Evolutionary conservation across 1,284 basidiomycete genomes (phyloP), one percentile per base, ranked within the genome.

Genomic region (Ganoderma boninense): DNA sequence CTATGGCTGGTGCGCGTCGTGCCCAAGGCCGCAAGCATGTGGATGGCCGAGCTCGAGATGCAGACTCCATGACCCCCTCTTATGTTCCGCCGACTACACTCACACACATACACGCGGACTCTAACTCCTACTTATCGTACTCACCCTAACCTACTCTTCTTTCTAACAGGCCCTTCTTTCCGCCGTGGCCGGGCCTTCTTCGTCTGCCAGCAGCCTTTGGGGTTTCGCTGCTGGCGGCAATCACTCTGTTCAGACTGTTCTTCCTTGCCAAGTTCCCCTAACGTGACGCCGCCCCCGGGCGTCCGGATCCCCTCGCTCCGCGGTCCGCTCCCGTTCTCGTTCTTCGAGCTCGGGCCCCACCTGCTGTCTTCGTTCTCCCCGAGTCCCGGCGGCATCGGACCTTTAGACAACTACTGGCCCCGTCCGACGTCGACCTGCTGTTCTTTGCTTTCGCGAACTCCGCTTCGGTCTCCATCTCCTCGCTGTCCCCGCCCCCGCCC

Each of bases 11-110:
- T 74, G 1, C 69, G 71, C 14, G 68, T 78, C 49, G 49, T 62
- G 13, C 71, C 52, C n/a, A 75, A 71, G n/a, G 26, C 54, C 13
- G 7, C 56, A 1, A 73, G 72, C 60, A 69, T 73, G 18, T 78
- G 77, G 77, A 60, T 75, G 35, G 71, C 73, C 14, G 73, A 76
- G 18, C 71, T 78, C 3, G 75, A 78, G 44, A 64, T 74, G 23
- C 67, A 68, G 60, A 52, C n/a, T n/a, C n/a, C 64, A n/a, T 71
- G 43, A 69, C 38, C 38, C 38, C 68, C 38, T 6, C 38, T 38
- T 59, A n/a, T 29, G 8, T 54, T 16, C n/a, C n/a, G n/a, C 14
- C 40, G 59, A 20, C 38, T 38, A 20, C 8, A 7, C 35, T 42
- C 32, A 18, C 35, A 2, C 35, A n/a, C 18, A 32, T 35, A 10